Conservation (phyloP, 139 green algal species). For the Diplosphaera chodatii region DNA sequence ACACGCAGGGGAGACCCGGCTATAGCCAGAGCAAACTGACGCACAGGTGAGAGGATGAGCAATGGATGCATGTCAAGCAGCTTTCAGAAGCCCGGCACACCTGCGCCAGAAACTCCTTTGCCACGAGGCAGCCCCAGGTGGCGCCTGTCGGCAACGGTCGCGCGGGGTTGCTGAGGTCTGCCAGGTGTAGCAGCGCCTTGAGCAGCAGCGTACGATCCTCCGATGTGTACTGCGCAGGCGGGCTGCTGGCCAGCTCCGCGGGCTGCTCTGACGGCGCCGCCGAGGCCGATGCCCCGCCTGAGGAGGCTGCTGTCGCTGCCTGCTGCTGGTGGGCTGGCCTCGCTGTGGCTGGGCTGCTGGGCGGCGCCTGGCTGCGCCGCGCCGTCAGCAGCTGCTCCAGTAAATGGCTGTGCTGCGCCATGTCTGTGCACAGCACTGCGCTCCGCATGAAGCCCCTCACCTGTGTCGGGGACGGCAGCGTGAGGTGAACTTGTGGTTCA, state of each 20-base stretch:
- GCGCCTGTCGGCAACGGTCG: not conserved
- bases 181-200: conserved; percentile 11
- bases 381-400: conserved; percentile 9
- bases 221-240: not conserved
- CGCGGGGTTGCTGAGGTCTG: conserved; percentile 15
- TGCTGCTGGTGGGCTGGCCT: no score
- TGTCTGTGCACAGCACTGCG: conserved; percentile 48
- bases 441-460: conserved; percentile 31
- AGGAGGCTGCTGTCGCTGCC: no score
- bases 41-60: no score
- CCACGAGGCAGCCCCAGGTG: conserved; percentile 8
- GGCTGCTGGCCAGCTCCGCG: no score
- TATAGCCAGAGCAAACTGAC: no score
- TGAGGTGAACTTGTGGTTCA: no score
- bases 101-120: conserved; percentile 15
- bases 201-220: conserved; percentile 5
- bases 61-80: no score
- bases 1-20: no score
- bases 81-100: not conserved
- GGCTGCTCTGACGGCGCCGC: not conserved
- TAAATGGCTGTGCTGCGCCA: conserved; percentile 48
- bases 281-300: not conserved
- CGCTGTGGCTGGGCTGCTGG: conserved; percentile 2
- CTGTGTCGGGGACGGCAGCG: no score
- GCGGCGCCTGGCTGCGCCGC: not conserved